Conservation (phyloP, 306 rosid genomes). For the Dalbergia oliveri region DNA sequence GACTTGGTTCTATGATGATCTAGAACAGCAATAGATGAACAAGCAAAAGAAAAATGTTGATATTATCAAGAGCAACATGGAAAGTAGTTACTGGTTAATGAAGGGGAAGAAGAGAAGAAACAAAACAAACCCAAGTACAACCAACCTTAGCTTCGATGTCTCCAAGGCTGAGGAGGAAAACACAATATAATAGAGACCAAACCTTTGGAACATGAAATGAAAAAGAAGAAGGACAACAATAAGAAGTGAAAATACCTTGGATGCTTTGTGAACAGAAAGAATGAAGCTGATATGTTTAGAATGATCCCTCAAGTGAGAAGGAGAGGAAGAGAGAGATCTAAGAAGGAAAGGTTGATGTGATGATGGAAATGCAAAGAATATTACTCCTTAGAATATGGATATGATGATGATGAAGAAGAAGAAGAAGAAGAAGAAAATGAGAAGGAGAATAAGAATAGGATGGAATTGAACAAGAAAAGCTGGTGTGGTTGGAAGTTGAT, state of each 20-base stretch:
- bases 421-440: background rate
- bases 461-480: background rate
- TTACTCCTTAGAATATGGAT: background rate
- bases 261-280: background rate
- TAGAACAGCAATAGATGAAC: background rate
- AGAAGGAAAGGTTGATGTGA: background rate
- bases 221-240: background rate
- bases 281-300: background rate
- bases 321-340: background rate
- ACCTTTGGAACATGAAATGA: background rate
- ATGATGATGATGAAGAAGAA: background rate
- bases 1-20: constrained; percentile 4
- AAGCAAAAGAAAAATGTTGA: background rate
- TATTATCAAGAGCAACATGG: background rate
- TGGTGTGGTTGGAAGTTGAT: constrained; percentile 36
- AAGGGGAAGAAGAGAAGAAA: background rate
- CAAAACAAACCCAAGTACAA: background rate
- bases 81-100: background rate
- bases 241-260: background rate
- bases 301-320: constrained; percentile 12
- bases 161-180: background rate
- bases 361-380: background rate
- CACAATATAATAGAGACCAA: background rate
- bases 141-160: background rate
- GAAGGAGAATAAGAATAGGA: background rate